Evolutionary conservation across 139 green algal genomes (phyloP).

Genomic region (Limnomonas spitsbergensis): DNA sequence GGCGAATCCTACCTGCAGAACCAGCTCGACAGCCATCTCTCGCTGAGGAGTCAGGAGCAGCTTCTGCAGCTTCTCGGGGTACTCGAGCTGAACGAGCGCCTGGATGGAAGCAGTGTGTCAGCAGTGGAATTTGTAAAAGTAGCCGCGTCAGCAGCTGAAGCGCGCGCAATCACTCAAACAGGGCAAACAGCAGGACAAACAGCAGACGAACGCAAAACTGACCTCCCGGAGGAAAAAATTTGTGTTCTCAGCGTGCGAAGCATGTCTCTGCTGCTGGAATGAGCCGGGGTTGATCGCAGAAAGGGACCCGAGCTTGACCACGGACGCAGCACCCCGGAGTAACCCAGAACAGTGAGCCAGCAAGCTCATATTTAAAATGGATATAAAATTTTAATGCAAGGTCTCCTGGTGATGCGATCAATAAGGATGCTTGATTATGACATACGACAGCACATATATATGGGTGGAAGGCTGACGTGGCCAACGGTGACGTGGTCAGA

Average conservation of each 20-base stretch:
- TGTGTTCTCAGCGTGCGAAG: slow-evolving; percentile 73
- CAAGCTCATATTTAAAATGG: background rate
- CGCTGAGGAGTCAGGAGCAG: slow-evolving; percentile 72
- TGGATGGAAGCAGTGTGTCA: slow-evolving; percentile 21
- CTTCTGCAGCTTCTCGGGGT: slow-evolving; percentile 73
- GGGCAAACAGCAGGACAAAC: too few relatives aligned
- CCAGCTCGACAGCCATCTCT: slow-evolving; percentile 79
- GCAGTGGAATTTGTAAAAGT: background rate
- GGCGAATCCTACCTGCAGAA: slow-evolving; percentile 56
- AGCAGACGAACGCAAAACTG: background rate
- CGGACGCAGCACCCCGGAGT: background rate
- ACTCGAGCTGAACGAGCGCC: slow-evolving; percentile 66
- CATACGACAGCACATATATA: too few relatives aligned
- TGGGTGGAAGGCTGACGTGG: too few relatives aligned
- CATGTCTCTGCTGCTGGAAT: background rate
- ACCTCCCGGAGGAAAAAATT: slow-evolving; percentile 78
- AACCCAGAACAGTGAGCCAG: background rate
- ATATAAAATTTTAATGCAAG: too few relatives aligned
- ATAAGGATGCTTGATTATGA: too few relatives aligned
- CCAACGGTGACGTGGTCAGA: too few relatives aligned
- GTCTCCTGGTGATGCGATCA: too few relatives aligned
- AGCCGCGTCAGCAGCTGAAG: too few relatives aligned
- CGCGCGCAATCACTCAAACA: too few relatives aligned
- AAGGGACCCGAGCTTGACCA: background rate
- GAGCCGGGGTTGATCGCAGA: background rate